Conservation (phyloP, 352 stramenopile species). For the Pythium aquatile region DNA sequence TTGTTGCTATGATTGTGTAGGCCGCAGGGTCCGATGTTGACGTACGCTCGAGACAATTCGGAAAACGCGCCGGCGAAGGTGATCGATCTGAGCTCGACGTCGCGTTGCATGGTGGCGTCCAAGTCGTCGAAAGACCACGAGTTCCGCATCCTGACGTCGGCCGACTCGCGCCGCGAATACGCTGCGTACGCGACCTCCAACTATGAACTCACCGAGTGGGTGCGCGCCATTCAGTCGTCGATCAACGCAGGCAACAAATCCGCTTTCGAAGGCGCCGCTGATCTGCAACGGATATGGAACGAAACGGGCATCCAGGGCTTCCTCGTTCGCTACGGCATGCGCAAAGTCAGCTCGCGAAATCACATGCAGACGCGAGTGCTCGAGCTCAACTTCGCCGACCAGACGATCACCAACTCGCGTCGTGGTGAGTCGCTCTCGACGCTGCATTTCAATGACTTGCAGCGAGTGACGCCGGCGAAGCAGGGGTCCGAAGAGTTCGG, state of each 20-base stretch:
- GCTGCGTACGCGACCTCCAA: conserved; percentile 59
- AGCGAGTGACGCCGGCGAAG: conserved; percentile 39
- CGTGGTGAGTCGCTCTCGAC: conserved; percentile 76
- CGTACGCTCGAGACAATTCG: conserved; percentile 70
- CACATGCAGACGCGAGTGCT: conserved; percentile 82
- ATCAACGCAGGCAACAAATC: conserved; percentile 80
- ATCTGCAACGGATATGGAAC: conserved; percentile 78
- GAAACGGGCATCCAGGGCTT: conserved; percentile 80
- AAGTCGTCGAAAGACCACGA: conserved; percentile 67
- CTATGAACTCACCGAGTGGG: conserved; percentile 84
- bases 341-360: conserved; percentile 76
- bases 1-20: conserved; percentile 19
- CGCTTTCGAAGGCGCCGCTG: conserved; percentile 59
- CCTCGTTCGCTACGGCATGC: conserved; percentile 78
- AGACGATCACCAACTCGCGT: conserved; percentile 77
- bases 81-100: conserved; percentile 77
- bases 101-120: conserved; percentile 55
- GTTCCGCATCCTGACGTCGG: conserved; percentile 77
- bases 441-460: conserved; percentile 72
- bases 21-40: conserved; percentile 71
- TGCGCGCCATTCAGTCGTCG: conserved; percentile 74
- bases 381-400: conserved; percentile 85
- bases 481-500: conserved; percentile 60
- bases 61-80: conserved; percentile 51
- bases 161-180: conserved; percentile 68